Percentiles rank a stretch among this genome's conserved stretches.
Evolutionary conservation across 2,329 filamentous ascomycete species (phyloP).

Genomic region (Decorospora gaudefroyi): DNA sequence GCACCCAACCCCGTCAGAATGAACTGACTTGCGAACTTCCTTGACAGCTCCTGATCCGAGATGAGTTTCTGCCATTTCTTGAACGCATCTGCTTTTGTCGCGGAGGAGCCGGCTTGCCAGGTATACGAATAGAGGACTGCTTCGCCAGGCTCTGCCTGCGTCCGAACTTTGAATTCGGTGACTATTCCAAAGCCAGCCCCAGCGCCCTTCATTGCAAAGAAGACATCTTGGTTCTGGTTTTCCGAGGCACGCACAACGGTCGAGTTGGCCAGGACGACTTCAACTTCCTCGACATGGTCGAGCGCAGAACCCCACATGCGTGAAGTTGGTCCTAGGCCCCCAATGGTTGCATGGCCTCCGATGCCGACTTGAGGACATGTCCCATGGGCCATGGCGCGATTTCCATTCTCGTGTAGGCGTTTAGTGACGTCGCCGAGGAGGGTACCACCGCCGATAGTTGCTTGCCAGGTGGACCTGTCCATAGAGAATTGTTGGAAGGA

Average conservation of each 20-base stretch:
- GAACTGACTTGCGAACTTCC: constrained; percentile 44
- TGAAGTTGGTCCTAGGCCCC: constrained; percentile 41
- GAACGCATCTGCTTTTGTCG: constrained; percentile 37
- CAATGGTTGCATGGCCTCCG: constrained; percentile 46
- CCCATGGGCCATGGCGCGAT: constrained; percentile 56
- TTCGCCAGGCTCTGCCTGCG: constrained; percentile 40
- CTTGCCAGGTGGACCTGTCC: constrained; percentile 51
- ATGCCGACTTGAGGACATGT: constrained; percentile 46
- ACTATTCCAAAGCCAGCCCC: constrained; percentile 52
- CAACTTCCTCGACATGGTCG: constrained; percentile 43
- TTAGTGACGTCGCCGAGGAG: constrained; percentile 51
- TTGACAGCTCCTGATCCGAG: constrained; percentile 35
- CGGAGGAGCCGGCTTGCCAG: constrained; percentile 30
- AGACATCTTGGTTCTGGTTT: constrained; percentile 47
- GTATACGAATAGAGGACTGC: constrained; percentile 43
- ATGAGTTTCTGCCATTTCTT: constrained; percentile 46
- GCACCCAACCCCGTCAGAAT: constrained; percentile 38
- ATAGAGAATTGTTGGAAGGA: constrained; percentile 55
- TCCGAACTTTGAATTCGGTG: constrained; percentile 48
- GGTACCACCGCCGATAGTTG: constrained; percentile 56
- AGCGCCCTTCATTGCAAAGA: constrained; percentile 51
- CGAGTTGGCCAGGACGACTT: constrained; percentile 50
- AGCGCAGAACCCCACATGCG: constrained; percentile 43
- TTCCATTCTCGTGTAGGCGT: constrained; percentile 42
- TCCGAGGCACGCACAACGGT: constrained; percentile 47